phyloP scores from a whole-genome alignment of 495 filamentous ascomycete genomes.

The Penicillium soppii region DNA sequence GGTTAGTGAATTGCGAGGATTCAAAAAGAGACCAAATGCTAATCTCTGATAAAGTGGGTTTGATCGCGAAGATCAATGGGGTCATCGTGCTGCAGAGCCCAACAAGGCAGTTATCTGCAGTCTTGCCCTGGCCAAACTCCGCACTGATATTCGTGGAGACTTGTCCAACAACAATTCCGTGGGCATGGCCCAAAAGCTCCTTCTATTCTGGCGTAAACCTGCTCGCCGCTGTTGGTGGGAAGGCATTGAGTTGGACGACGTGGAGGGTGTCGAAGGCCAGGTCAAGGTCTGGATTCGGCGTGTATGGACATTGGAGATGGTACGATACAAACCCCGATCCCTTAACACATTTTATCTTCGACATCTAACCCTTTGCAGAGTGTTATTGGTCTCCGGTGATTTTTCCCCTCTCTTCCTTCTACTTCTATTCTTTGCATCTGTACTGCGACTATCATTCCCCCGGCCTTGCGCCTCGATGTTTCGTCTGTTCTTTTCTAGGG shows the following conservation, averaged over 20 bases:
- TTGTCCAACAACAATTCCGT: slow-evolving; percentile 78
- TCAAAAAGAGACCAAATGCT: slow-evolving; percentile 13
- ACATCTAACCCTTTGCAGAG: slow-evolving; percentile 52
- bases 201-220: slow-evolving; percentile 98
- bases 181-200: slow-evolving; percentile 97
- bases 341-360: neutral
- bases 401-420: slow-evolving; percentile 2
- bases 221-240: slow-evolving; percentile 99
- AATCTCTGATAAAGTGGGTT: slow-evolving; percentile 66
- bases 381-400: slow-evolving; percentile 82
- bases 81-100: slow-evolving; percentile 91
- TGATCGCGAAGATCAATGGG: slow-evolving; percentile 92
- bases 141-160: slow-evolving; percentile 85
- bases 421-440: slow-evolving; percentile 23
- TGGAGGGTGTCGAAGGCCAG: slow-evolving; percentile 88
- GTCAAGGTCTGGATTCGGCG: slow-evolving; percentile 97
- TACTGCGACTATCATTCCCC: slow-evolving; percentile 29
- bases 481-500: slow-evolving; percentile 1
- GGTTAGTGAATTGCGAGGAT: slow-evolving; percentile 55
- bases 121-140: slow-evolving; percentile 85
- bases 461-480: slow-evolving; percentile 14
- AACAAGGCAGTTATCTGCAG: slow-evolving; percentile 98
- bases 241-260: slow-evolving; percentile 84
- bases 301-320: slow-evolving; percentile 99
- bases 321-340: slow-evolving; percentile 39